Conservation (phyloP, 768 basidiomycete species). For the Termitomyces sp. region DNA sequence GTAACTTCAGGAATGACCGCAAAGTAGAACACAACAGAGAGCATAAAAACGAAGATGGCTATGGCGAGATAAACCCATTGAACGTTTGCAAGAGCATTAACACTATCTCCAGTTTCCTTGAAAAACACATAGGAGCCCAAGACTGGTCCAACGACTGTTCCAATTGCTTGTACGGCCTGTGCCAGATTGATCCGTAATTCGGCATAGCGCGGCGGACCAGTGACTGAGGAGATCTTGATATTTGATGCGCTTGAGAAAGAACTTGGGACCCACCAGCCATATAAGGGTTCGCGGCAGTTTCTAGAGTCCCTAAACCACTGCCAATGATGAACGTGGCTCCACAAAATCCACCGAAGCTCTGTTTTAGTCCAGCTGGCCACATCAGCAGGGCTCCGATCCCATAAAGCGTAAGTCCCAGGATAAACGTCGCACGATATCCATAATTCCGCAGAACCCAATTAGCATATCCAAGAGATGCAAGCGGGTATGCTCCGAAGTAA, state of each 20-base stretch:
- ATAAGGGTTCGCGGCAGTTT: slow-evolving; percentile 29
- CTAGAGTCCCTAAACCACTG: slow-evolving; percentile 26
- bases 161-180: slow-evolving; percentile 27
- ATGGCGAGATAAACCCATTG: slow-evolving; percentile 32
- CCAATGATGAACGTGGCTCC: slow-evolving; percentile 31
- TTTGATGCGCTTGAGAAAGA: not conserved
- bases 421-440: slow-evolving; percentile 28
- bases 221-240: slow-evolving; percentile 13
- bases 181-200: slow-evolving; percentile 29
- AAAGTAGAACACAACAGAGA: slow-evolving; percentile 26
- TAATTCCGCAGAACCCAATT: slow-evolving; percentile 28
- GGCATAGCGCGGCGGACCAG: slow-evolving; percentile 27
- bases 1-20: slow-evolving; percentile 29
- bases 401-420: slow-evolving; percentile 24
- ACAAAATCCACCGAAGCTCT: slow-evolving; percentile 29
- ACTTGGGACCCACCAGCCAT: slow-evolving; percentile 22
- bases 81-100: slow-evolving; percentile 23
- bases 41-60: slow-evolving; percentile 26
- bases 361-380: slow-evolving; percentile 29
- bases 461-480: slow-evolving; percentile 27
- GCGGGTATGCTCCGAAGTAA: slow-evolving; percentile 29
- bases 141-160: slow-evolving; percentile 27
- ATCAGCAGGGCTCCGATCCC: slow-evolving; percentile 28
- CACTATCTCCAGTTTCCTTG: slow-evolving; percentile 25
- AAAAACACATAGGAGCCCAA: slow-evolving; percentile 29